Conservation (phyloP, 768 basidiomycete genomes). For the Termitomyces sp. region DNA sequence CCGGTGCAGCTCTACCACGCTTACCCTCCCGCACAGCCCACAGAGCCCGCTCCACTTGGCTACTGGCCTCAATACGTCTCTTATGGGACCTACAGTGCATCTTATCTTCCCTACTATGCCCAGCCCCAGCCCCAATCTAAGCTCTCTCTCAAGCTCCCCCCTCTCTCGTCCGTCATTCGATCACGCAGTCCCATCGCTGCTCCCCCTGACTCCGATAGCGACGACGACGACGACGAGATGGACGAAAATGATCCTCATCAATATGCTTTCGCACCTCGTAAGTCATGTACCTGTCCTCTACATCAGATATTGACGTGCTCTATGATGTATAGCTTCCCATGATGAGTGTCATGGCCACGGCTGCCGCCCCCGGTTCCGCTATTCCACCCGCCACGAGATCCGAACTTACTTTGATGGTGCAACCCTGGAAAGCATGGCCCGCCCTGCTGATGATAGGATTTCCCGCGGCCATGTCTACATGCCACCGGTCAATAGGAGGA, state of each 20-base stretch:
- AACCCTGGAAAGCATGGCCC: constrained; percentile 1
- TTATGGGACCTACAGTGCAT: not conserved
- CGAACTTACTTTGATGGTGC: constrained; percentile 2
- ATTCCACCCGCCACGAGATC: constrained; percentile 3
- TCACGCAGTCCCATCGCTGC: not conserved
- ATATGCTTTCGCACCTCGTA: constrained; percentile 4
- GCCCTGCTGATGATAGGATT: not conserved
- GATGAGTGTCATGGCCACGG: not conserved
- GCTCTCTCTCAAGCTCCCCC: not conserved
- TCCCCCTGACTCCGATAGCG: not conserved
- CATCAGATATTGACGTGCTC: not conserved
- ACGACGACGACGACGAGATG: not conserved
- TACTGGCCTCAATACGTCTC: not conserved
- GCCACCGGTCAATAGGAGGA: not conserved
- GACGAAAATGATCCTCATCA: not conserved
- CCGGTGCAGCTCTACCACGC: no score
- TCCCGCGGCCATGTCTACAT: not conserved
- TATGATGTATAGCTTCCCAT: not conserved
- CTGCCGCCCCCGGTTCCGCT: constrained; percentile 3
- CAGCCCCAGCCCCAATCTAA: no score
- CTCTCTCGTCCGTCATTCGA: not conserved
- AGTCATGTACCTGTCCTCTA: not conserved
- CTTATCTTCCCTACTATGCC: not conserved
- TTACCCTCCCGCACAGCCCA: not conserved
- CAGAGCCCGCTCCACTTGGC: no score